These are phyloP conservation scores for Clavulina sp. DNA, from an alignment of 768 basidiomycete genomes.

Conservation along the genomic window DNA sequence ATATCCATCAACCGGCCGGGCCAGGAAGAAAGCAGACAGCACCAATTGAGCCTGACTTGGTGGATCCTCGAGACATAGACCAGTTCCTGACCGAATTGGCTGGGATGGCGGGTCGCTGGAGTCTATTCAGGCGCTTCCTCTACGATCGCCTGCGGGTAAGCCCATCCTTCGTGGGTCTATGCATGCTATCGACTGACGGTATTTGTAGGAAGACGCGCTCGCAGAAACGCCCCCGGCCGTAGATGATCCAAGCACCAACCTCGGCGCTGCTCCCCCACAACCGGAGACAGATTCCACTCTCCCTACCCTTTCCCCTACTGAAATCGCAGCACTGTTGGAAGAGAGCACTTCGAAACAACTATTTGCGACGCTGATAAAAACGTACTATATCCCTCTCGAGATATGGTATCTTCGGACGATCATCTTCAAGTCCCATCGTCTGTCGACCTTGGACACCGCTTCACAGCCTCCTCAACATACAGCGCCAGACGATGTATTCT, in stretches of 20 bases:
- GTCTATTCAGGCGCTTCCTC: constrained; percentile 75
- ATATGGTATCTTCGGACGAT: constrained; percentile 76
- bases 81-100: constrained; percentile 74
- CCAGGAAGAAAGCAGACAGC: constrained; percentile 3
- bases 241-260: background rate
- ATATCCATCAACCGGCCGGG: background rate
- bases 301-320: background rate
- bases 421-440: constrained; percentile 82
- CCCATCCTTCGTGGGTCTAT: background rate
- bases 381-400: constrained; percentile 80
- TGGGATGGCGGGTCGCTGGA: constrained; percentile 85
- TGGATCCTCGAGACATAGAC: constrained; percentile 86
- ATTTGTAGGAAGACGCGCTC: background rate
- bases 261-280: background rate
- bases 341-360: constrained; percentile 21
- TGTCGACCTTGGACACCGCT: constrained; percentile 57
- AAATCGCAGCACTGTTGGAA: constrained; percentile 5
- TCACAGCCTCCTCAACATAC: constrained; percentile 50
- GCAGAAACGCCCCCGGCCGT: background rate
- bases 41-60: constrained; percentile 24
- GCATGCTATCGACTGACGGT: background rate
- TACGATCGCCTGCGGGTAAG: constrained; percentile 51
- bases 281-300: background rate
- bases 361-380: constrained; percentile 48
- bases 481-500: constrained; percentile 87